These are phyloP conservation scores for Mycena capillaripes DNA, from an alignment of 768 basidiomycete genomes.

Conservation along the genomic window DNA sequence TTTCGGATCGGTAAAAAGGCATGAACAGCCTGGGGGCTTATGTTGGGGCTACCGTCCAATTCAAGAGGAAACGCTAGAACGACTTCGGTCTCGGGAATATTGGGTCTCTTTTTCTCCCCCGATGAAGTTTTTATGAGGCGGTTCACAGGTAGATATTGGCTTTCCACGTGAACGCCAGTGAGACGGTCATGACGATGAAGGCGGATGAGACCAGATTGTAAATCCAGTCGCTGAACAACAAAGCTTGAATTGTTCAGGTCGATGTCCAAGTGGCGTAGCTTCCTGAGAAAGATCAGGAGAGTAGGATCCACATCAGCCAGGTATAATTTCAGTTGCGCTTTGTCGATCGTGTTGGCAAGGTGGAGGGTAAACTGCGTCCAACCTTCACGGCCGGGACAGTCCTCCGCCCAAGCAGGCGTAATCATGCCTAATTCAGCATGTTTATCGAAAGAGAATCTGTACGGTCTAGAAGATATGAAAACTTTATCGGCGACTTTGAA, in stretches of 20 bases:
- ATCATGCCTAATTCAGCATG: conserved; percentile 9
- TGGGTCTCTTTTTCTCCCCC: conserved; percentile 1
- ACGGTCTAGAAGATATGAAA: conserved; percentile 7
- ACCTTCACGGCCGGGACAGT: neutral
- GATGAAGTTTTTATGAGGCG: neutral
- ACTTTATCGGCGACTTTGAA: conserved; percentile 20
- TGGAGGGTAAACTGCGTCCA: conserved; percentile 13
- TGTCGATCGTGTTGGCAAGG: neutral
- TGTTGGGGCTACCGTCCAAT: conserved; percentile 2
- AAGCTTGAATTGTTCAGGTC: neutral
- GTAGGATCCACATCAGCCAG: conserved; percentile 13
- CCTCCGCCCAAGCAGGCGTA: neutral
- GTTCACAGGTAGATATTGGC: neutral
- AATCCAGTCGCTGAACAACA: neutral
- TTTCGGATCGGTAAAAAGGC: conserved; percentile 22
- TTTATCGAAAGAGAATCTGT: conserved; percentile 12
- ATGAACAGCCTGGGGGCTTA: conserved; percentile 9
- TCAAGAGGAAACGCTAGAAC: conserved; percentile 5
- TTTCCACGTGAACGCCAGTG: neutral
- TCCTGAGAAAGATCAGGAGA: conserved; percentile 11
- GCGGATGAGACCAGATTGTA: neutral
- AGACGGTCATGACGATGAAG: neutral
- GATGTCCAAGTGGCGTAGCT: conserved; percentile 5
- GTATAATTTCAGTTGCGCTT: neutral
- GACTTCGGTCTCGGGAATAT: neutral